Percentiles rank a stretch among this genome's conserved stretches.
phyloP scores from a whole-genome alignment of 352 stramenopile genomes.

The Pythium coloratum region DNA sequence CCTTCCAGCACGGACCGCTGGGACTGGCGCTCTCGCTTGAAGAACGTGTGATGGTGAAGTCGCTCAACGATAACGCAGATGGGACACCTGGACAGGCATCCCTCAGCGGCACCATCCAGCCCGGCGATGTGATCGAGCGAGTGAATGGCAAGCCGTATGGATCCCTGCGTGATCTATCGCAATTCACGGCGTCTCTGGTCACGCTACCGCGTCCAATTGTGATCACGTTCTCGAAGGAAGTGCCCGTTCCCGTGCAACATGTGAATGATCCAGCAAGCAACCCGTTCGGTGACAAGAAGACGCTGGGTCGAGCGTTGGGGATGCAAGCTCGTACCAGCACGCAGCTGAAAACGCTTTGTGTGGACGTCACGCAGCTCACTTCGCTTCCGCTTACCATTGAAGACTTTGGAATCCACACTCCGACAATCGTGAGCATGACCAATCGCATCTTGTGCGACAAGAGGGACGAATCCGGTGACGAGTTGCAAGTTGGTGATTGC shows the following conservation, averaged over 20 bases:
- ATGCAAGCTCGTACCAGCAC: not conserved
- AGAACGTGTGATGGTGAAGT: conserved; percentile 72
- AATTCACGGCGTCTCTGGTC: conserved; percentile 79
- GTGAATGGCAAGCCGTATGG: conserved; percentile 73
- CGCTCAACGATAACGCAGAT: conserved; percentile 67
- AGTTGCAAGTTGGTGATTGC: conserved; percentile 40
- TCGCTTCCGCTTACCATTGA: conserved; percentile 17
- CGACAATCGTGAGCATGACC: conserved; percentile 6
- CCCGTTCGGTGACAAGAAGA: not conserved
- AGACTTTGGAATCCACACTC: conserved; percentile 16
- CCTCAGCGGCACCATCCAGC: conserved; percentile 51
- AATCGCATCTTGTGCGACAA: not conserved
- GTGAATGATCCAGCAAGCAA: not conserved
- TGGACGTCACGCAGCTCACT: conserved; percentile 15
- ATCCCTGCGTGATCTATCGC: conserved; percentile 64
- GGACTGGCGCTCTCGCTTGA: conserved; percentile 77
- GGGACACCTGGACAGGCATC: conserved; percentile 74
- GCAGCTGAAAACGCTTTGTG: conserved; percentile 18
- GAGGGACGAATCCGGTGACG: not conserved
- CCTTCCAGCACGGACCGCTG: conserved; percentile 67
- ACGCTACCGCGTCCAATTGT: conserved; percentile 61
- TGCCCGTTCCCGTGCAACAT: not conserved
- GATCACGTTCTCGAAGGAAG: conserved; percentile 59
- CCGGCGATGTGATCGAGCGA: conserved; percentile 71
- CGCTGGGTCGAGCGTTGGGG: not conserved